Base-by-base conservation (phyloP, 1,284 basidiomycete genomes). In the Tilletia walkeri region DNA sequence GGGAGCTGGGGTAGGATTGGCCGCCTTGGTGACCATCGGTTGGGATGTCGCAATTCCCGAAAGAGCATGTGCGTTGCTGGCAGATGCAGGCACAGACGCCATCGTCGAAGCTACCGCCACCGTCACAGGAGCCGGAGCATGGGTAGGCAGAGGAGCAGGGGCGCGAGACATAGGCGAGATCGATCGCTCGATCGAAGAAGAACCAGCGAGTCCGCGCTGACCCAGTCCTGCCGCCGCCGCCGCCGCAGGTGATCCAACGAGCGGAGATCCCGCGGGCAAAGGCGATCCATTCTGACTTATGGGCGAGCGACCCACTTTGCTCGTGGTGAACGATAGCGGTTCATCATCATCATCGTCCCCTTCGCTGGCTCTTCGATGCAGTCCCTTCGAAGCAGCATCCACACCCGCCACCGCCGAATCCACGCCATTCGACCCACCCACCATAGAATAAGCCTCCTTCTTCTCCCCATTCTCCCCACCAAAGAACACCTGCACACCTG, bases 331-430 rank as follows among this genome's bases (percentile, higher is more conserved):
- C 12, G 80, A 79, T 50, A 84, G 75, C 16, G 82, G 61, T 14
- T 77, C 75, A 38, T 82, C 78, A 49, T 78, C 78, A 9, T 77
- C 76, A 3, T 80, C 80, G 6, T 80, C 80, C 10, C 78, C 75
- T 4, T 74, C 73, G 47, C 67, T 67, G 14, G 38, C 66, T 41
- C 68, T 38, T 16, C 67, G 68, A 4, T 30, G 54, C 54, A 47
- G 38, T 53, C 49, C 18, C 68, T 71, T 65, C 54, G 67, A 47
- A 67, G 45, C 71, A 70, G 65, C 70, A 68, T 20, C 69, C 61
- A 70, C 41, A 12, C 56, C 50, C 12, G 63, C 68, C 3, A 65
- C 65, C 50, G 41, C 41, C 41, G 41, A 7, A 30, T 30, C 24
- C 24, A 30, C 24, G 24, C 24, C 24, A 30, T 30, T 30, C 24